These are phyloP conservation scores for Phytophthora pisi DNA, from an alignment of 352 stramenopile genomes.

Conservation along the genomic window DNA sequence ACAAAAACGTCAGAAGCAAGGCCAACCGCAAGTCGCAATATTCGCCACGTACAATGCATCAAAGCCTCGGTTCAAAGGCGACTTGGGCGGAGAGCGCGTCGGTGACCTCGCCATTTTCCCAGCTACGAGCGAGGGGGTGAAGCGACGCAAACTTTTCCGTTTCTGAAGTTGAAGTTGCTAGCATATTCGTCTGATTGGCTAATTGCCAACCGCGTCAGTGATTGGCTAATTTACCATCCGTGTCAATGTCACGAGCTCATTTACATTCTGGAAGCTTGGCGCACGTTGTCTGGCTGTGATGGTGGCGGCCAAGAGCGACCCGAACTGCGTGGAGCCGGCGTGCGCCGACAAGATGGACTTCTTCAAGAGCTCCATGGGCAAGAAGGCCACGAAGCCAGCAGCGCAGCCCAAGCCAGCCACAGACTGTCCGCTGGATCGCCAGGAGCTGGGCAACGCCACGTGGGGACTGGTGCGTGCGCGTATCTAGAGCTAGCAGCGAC, in stretches of 20 bases:
- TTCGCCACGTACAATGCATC: conserved; percentile 27
- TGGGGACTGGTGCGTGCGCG: conserved; percentile 79
- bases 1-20: conserved; percentile 7
- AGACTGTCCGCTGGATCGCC: conserved; percentile 84
- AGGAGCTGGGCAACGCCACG: conserved; percentile 86
- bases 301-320: conserved; percentile 60
- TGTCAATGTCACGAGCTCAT: conserved; percentile 7
- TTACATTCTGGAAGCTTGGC: conserved; percentile 16
- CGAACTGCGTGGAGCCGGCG: conserved; percentile 85
- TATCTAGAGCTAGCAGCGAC: conserved; percentile 6
- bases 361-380: conserved; percentile 78
- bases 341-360: conserved; percentile 88
- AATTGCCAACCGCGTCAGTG: conserved; percentile 1
- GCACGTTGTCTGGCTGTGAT: conserved; percentile 17
- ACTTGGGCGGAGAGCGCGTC: conserved; percentile 54
- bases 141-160: conserved; percentile 6
- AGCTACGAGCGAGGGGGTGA: conserved; percentile 7
- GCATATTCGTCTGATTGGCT: background rate
- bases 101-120: conserved; percentile 21
- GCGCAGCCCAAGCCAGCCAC: conserved; percentile 19
- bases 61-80: conserved; percentile 37
- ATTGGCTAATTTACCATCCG: conserved; percentile 1
- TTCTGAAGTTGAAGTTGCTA: conserved; percentile 32
- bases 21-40: background rate
- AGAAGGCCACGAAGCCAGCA: conserved; percentile 31